These are phyloP conservation scores for Tagetes erecta DNA, from an alignment of 129 eudicot genomes.

Conservation along the genomic window DNA sequence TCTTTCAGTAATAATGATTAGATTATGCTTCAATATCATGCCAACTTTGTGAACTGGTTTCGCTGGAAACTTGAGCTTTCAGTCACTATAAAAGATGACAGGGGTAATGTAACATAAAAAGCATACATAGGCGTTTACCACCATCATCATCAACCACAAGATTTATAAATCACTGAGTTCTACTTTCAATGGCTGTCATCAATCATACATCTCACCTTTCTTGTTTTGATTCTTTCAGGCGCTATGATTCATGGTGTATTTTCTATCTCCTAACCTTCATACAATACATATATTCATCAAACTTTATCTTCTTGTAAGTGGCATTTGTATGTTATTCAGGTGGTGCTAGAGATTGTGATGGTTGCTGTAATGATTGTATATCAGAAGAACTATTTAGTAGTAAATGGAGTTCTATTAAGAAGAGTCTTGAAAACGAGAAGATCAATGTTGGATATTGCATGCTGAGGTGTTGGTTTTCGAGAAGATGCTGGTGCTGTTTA, in stretches of 20 bases:
- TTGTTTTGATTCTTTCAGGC: neutral
- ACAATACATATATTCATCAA: neutral
- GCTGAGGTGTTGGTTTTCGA: constrained; percentile 5
- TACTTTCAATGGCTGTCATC: neutral
- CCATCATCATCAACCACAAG: neutral
- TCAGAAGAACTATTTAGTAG: neutral
- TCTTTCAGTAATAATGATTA: neutral
- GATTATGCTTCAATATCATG: neutral
- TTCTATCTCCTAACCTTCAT: neutral
- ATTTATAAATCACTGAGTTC: neutral
- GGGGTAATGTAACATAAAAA: neutral
- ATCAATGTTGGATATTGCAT: constrained; percentile 15
- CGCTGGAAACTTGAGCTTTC: neutral
- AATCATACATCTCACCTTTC: neutral
- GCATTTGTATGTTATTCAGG: neutral
- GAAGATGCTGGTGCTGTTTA: constrained; percentile 19
- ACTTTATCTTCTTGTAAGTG: neutral
- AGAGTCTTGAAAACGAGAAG: constrained; percentile 4
- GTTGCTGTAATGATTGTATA: constrained; percentile 1
- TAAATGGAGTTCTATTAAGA: constrained; percentile 9
- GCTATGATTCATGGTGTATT: neutral
- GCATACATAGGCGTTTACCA: neutral
- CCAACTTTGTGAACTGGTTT: neutral
- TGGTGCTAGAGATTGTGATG: neutral
- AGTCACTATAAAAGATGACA: neutral